Percentiles rank a stretch among this genome's conserved stretches.
These are phyloP conservation scores for Boechera divaricarpa DNA, from an alignment of 345 rosid genomes.

Conservation along the genomic window DNA sequence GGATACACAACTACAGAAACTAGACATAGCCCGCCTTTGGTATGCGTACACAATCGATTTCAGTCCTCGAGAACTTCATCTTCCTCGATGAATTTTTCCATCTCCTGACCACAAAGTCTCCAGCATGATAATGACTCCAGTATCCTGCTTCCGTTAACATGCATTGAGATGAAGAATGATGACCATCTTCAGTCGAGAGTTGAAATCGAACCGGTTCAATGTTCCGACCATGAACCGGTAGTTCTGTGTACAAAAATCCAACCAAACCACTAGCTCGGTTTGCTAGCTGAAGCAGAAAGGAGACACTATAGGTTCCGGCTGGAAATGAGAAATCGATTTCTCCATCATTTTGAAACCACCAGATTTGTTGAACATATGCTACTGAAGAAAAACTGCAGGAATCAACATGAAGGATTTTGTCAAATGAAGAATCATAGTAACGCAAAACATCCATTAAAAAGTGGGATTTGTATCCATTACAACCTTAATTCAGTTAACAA, in stretches of 20 bases:
- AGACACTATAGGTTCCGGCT: constrained; percentile 75
- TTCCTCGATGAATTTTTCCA: constrained; percentile 45
- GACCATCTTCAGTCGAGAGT: constrained; percentile 88
- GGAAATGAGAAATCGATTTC: constrained; percentile 94
- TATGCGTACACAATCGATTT: constrained; percentile 98
- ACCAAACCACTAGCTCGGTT: constrained; percentile 65
- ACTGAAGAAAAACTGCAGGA: constrained; percentile 64
- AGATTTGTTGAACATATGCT: constrained; percentile 91
- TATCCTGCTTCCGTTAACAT: constrained; percentile 67
- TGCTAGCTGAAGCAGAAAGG: constrained; percentile 81
- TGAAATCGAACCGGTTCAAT: constrained; percentile 86
- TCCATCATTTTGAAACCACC: constrained; percentile 97
- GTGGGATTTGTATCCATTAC: too few relatives aligned
- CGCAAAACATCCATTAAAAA: too few relatives aligned
- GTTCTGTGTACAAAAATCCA: constrained; percentile 71
- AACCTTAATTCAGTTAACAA: too few relatives aligned
- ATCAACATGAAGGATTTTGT: not conserved
- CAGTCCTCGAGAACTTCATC: constrained; percentile 85
- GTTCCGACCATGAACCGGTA: constrained; percentile 85
- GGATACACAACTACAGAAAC: constrained; percentile 83
- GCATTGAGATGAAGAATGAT: constrained; percentile 70
- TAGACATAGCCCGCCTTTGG: constrained; percentile 92
- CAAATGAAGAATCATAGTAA: not conserved
- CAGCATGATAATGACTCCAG: constrained; percentile 83
- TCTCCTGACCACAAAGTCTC: constrained; percentile 69